These are phyloP conservation scores for Aegilops longissima DNA, from an alignment of 176 grass and related monocot genomes.

Conservation along the genomic window DNA sequence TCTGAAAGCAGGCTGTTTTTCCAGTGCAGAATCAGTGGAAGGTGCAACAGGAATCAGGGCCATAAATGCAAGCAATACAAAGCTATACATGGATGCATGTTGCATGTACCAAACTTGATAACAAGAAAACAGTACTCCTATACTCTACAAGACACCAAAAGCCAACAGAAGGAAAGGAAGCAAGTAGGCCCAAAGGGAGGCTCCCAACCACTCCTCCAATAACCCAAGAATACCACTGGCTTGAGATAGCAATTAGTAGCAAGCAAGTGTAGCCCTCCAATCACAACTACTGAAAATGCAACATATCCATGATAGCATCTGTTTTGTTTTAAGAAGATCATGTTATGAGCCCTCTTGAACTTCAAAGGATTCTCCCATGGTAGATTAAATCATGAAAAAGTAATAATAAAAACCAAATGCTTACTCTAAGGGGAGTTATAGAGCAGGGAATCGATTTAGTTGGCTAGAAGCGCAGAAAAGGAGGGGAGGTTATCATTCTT, in stretches of 20 bases:
- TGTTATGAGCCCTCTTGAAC: background rate
- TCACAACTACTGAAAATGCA: constrained; percentile 4
- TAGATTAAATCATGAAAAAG: background rate
- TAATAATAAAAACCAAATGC: background rate
- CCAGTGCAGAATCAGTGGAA: constrained; percentile 16
- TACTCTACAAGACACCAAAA: constrained; percentile 1
- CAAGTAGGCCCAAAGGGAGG: constrained; percentile 7
- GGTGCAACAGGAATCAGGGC: constrained; percentile 2
- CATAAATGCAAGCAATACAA: constrained; percentile 32
- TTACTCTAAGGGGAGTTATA: background rate
- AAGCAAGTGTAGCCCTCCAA: constrained; percentile 12
- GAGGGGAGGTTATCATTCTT: background rate
- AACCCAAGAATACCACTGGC: constrained; percentile 14
- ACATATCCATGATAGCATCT: background rate
- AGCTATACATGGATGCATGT: constrained; percentile 4
- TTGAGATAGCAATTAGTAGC: background rate
- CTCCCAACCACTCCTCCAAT: constrained; percentile 32
- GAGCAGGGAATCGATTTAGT: background rate
- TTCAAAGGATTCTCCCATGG: background rate
- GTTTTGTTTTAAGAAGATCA: background rate
- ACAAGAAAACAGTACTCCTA: constrained; percentile 23
- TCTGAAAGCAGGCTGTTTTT: background rate
- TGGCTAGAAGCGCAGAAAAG: background rate
- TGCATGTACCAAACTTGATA: constrained; percentile 23
- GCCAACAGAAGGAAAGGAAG: constrained; percentile 27